Evolutionary conservation across 305 asterid genomes (phyloP).

Genomic region (Rubia balearica): DNA sequence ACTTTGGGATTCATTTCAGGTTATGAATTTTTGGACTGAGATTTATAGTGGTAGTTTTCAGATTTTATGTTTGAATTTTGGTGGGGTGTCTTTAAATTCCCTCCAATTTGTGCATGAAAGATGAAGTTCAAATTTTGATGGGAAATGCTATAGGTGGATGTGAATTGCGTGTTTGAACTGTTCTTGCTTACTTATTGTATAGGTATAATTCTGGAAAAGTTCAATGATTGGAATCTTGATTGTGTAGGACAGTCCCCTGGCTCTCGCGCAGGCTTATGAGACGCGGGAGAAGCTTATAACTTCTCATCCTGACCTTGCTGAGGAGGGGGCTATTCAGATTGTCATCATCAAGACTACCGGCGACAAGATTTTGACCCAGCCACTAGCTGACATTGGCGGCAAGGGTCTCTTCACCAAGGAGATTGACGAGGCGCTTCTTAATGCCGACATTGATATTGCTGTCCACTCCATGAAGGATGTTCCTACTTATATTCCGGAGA

Average conservation of each 20-base stretch:
- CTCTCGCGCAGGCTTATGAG: constrained; percentile 62
- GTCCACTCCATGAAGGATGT: constrained; percentile 98
- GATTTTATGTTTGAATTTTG: no score
- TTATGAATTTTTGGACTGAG: no score
- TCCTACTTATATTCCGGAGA: constrained; percentile 81
- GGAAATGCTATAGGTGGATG: no score
- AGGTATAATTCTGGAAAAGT: constrained; percentile 11
- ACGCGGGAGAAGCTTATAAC: constrained; percentile 63
- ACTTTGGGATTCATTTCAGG: no score
- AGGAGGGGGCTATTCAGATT: constrained; percentile 78
- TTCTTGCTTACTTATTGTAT: background rate
- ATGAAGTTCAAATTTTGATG: no score
- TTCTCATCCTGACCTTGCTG: constrained; percentile 72
- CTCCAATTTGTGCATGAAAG: no score
- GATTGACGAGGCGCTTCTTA: constrained; percentile 84
- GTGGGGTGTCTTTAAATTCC: no score
- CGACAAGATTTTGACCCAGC: constrained; percentile 83
- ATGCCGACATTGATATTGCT: constrained; percentile 80
- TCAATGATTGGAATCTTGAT: constrained; percentile 21
- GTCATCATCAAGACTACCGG: constrained; percentile 75
- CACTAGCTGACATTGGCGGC: constrained; percentile 93
- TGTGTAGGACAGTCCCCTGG: constrained; percentile 82
- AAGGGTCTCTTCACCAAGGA: constrained; percentile 92
- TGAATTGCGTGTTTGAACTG: background rate
- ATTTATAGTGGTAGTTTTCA: no score